Percentiles rank a stretch among this genome's conserved stretches.
Evolutionary conservation across 176 grass and related monocot species (phyloP).

Genomic region (Hordeum marinum): DNA sequence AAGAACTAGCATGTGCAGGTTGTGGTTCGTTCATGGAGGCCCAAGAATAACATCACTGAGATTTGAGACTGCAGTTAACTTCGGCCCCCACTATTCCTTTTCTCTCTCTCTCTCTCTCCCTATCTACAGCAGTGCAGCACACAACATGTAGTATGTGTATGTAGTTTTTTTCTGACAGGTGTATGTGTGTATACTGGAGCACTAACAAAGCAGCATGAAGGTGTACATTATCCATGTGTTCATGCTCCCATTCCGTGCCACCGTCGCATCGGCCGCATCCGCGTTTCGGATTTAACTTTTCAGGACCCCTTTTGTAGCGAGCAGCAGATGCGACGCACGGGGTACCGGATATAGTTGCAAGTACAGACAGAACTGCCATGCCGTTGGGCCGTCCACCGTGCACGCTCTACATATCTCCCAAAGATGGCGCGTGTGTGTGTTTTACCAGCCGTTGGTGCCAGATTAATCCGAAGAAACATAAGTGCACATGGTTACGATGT

Average conservation of each 20-base stretch:
- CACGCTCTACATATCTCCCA: constrained; percentile 19
- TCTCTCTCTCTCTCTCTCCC: not conserved
- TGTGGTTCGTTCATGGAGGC: not conserved
- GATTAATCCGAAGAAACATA: not conserved
- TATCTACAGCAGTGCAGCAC: not conserved
- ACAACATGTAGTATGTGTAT: not conserved
- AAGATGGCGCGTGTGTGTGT: not conserved
- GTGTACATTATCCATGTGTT: not conserved
- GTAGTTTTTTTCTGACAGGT: no score
- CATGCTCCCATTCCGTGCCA: constrained; percentile 26
- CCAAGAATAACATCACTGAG: not conserved
- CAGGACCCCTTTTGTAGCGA: not conserved
- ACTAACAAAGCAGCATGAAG: not conserved
- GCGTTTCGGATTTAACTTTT: constrained; percentile 15
- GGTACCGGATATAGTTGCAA: not conserved
- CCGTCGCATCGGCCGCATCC: not conserved
- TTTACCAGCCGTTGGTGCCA: not conserved
- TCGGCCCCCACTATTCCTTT: not conserved
- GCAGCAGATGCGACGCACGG: constrained; percentile 6
- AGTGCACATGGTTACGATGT: not conserved
- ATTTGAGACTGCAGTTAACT: not conserved
- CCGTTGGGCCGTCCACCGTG: not conserved
- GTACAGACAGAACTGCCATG: not conserved
- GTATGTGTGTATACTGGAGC: not conserved
- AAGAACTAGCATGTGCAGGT: not conserved